These are phyloP conservation scores for Aquanectria penicillioides DNA, from an alignment of 2,329 filamentous ascomycete species.

Conservation along the genomic window DNA sequence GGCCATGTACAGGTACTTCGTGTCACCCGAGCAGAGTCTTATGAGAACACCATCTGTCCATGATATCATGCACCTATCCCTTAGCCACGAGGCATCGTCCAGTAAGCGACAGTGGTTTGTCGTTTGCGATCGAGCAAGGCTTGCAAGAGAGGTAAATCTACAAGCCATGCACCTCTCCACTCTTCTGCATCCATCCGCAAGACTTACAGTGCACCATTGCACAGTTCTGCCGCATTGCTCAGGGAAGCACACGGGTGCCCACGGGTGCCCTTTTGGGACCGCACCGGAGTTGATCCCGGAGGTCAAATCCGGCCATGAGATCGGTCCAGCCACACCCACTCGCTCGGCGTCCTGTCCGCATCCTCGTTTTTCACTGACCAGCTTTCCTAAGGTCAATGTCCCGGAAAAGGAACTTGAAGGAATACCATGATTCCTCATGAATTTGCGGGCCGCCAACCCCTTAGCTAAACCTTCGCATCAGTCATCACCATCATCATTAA, in stretches of 20 bases:
- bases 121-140: background rate
- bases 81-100: slow-evolving; percentile 22
- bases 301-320: slow-evolving; percentile 29
- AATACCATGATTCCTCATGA: too few relatives aligned
- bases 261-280: slow-evolving; percentile 13
- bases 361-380: background rate
- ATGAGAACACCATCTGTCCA: slow-evolving; percentile 17
- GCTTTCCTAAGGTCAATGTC: too few relatives aligned
- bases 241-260: background rate
- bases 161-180: slow-evolving; percentile 25
- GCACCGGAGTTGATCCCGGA: slow-evolving; percentile 32
- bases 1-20: slow-evolving; percentile 15
- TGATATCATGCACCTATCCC: slow-evolving; percentile 30
- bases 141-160: slow-evolving; percentile 23
- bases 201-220: background rate
- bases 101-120: slow-evolving; percentile 18
- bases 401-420: too few relatives aligned
- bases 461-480: too few relatives aligned
- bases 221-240: slow-evolving; percentile 16
- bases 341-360: background rate
- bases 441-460: too few relatives aligned
- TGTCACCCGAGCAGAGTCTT: background rate
- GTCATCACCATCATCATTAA: background rate
- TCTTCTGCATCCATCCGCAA: slow-evolving; percentile 20
- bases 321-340: background rate